These are phyloP conservation scores for Umbilicaria muhlenbergii DNA, from an alignment of 495 filamentous ascomycete species.

Conservation along the genomic window DNA sequence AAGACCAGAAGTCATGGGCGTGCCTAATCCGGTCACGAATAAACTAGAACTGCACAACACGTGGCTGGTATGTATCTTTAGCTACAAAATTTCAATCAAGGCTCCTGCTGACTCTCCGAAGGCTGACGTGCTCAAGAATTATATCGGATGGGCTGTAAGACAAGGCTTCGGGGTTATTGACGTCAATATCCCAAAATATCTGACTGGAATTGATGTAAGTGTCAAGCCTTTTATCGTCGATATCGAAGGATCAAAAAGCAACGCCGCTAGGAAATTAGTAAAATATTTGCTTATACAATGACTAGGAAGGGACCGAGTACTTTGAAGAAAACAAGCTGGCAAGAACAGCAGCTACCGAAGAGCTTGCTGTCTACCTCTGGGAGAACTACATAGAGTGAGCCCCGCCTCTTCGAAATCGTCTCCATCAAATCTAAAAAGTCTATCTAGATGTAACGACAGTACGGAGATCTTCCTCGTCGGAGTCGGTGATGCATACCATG, in stretches of 20 bases:
- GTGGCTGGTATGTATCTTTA: constrained; percentile 54
- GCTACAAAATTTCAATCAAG: constrained; percentile 1
- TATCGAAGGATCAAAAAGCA: constrained; percentile 1
- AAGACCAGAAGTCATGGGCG: constrained; percentile 56
- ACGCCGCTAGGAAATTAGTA: constrained; percentile 6
- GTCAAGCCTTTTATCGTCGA: no score
- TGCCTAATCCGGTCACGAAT: constrained; percentile 51
- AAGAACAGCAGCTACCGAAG: constrained; percentile 40
- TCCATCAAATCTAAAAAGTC: neutral
- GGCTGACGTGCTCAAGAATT: constrained; percentile 63
- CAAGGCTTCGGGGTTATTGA: constrained; percentile 72
- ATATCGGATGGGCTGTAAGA: constrained; percentile 64
- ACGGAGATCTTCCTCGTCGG: constrained; percentile 71
- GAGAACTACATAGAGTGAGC: constrained; percentile 84
- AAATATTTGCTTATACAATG: neutral
- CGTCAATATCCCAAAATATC: constrained; percentile 68
- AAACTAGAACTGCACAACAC: constrained; percentile 67
- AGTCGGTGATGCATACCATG: constrained; percentile 59
- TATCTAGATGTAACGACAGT: constrained; percentile 38
- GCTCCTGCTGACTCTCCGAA: constrained; percentile 32
- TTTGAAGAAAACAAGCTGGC: constrained; percentile 29
- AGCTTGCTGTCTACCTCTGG: constrained; percentile 80
- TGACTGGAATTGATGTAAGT: constrained; percentile 39
- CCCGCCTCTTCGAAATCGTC: neutral
- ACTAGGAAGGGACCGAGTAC: constrained; percentile 15